Percentiles rank a stretch among this genome's conserved stretches.
phyloP scores from a whole-genome alignment of 2,329 filamentous ascomycete species.

The Grosmannia clavigera region DNA sequence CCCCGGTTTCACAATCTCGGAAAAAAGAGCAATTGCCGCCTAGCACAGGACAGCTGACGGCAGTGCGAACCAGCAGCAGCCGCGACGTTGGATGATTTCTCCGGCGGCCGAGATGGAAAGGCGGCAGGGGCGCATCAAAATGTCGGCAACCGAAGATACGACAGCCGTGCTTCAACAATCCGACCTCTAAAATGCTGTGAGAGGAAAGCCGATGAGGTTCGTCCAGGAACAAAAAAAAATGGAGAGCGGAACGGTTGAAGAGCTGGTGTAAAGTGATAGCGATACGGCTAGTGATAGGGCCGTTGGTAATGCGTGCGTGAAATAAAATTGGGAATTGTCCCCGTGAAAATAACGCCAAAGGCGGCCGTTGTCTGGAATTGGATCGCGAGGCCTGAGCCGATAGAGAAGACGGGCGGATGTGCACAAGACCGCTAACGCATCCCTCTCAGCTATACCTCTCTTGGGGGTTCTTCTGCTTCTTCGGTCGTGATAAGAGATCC shows the following conservation, averaged over 20 bases:
- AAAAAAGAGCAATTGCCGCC: no score
- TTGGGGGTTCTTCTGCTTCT: neutral
- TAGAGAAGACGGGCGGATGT: neutral
- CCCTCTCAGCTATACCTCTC: neutral
- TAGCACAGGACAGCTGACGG: no score
- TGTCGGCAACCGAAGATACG: neutral
- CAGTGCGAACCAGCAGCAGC: neutral
- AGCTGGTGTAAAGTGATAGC: neutral
- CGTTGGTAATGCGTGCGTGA: neutral
- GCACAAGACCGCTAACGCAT: neutral
- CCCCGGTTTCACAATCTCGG: no score
- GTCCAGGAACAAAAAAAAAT: neutral
- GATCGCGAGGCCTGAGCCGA: no score
- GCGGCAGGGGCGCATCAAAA: no score
- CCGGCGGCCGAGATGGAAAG: neutral
- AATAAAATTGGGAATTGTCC: neutral
- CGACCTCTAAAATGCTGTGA: neutral
- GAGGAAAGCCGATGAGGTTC: neutral
- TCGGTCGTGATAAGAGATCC: conserved; percentile 7
- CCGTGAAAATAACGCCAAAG: neutral
- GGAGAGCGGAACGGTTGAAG: neutral
- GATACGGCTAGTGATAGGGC: neutral
- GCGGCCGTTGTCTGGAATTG: neutral
- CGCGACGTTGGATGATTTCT: neutral
- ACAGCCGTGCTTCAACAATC: neutral